Conservation (phyloP, 768 basidiomycete species). For the Pseudohyphozyma bogoriensis region DNA sequence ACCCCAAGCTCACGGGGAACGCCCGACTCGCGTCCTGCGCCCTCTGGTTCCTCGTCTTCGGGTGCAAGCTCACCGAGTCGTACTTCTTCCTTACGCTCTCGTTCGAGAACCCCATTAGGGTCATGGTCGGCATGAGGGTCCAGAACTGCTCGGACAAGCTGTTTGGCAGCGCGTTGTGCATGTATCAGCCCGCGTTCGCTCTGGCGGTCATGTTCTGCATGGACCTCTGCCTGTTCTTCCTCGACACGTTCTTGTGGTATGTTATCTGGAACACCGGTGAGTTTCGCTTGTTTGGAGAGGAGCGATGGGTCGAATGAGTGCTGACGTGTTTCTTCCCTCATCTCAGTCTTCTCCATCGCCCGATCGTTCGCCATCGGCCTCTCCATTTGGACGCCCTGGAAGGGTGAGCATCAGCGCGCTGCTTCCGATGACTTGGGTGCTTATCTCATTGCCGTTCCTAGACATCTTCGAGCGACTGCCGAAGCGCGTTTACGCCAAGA, state of each 20-base stretch:
- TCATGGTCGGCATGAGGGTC: constrained; percentile 94
- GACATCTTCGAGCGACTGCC: constrained; percentile 93
- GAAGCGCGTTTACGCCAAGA: constrained; percentile 91
- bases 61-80: constrained; percentile 91
- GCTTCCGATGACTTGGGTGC: neutral
- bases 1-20: constrained; percentile 55
- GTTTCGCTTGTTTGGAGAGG: constrained; percentile 45
- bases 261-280: constrained; percentile 95
- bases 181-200: constrained; percentile 88
- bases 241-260: constrained; percentile 99
- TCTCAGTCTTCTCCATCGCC: constrained; percentile 50
- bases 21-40: constrained; percentile 67
- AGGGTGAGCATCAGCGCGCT: constrained; percentile 33
- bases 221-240: constrained; percentile 93
- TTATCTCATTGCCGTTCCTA: neutral
- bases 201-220: constrained; percentile 97
- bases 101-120: constrained; percentile 81
- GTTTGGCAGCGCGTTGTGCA: constrained; percentile 73
- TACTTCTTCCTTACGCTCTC: constrained; percentile 97
- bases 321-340: neutral
- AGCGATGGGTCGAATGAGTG: neutral
- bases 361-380: constrained; percentile 82
- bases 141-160: constrained; percentile 78
- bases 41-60: constrained; percentile 87
- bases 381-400: constrained; percentile 99